Percentiles rank a stretch among this genome's conserved stretches.
These are phyloP conservation scores for Erythrobasidium hasegawianum DNA, from an alignment of 1,284 basidiomycete genomes.

Conservation along the genomic window DNA sequence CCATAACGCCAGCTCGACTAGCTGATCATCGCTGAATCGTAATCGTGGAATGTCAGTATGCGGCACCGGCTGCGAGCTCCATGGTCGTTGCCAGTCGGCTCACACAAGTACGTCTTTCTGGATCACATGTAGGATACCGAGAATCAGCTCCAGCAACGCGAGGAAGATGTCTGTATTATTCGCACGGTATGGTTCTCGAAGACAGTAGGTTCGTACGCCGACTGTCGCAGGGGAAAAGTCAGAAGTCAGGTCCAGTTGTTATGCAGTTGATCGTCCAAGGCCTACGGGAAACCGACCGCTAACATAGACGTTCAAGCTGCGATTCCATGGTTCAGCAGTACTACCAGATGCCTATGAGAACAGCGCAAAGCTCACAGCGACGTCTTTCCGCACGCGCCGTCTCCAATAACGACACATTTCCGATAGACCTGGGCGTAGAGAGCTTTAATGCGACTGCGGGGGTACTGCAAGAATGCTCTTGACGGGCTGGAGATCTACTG, in stretches of 20 bases:
- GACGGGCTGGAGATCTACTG: not conserved
- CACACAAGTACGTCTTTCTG: conserved; percentile 36
- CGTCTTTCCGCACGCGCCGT: conserved; percentile 78
- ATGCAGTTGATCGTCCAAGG: not conserved
- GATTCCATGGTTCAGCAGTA: not conserved
- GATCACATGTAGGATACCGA: not conserved
- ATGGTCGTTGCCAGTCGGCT: too few species aligned
- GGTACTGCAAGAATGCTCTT: not conserved
- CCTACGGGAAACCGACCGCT: conserved; percentile 49
- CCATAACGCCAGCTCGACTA: conserved; percentile 88
- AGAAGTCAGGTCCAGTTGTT: too few species aligned
- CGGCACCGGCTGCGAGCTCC: too few species aligned
- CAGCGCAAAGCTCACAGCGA: conserved; percentile 34
- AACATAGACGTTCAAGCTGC: conserved; percentile 51
- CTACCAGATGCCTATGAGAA: conserved; percentile 49
- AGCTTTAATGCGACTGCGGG: not conserved
- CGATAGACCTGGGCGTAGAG: conserved; percentile 49
- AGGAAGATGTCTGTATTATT: too few species aligned
- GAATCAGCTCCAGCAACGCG: not conserved
- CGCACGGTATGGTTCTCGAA: conserved; percentile 45
- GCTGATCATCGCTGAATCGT: conserved; percentile 65
- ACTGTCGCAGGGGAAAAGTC: conserved; percentile 2
- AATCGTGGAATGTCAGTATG: too few species aligned
- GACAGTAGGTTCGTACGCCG: conserved; percentile 48
- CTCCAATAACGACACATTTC: conserved; percentile 79